Evolutionary conservation across 2,329 filamentous ascomycete genomes (phyloP).

Genomic region (Hyphodiscus sp.): DNA sequence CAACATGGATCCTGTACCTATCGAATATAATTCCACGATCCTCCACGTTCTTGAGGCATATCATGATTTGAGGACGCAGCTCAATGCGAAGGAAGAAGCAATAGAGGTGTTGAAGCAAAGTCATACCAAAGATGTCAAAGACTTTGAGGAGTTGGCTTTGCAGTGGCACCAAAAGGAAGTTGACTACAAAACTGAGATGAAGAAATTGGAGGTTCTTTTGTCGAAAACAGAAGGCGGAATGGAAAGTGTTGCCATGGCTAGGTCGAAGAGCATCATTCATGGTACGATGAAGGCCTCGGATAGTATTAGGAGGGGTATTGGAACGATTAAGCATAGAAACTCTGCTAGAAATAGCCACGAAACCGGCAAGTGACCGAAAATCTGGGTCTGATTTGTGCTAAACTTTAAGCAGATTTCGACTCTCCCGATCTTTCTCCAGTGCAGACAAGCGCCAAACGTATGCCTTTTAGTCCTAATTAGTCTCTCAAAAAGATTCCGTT

Average conservation of each 20-base stretch:
- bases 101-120: conserved; percentile 22
- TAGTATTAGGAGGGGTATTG: conserved; percentile 13
- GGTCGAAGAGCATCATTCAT: conserved; percentile 25
- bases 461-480: too few relatives aligned
- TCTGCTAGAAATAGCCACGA: conserved; percentile 6
- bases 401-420: neutral
- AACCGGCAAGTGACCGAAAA: neutral
- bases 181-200: conserved; percentile 27
- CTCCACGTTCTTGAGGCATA: conserved; percentile 29
- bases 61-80: conserved; percentile 16
- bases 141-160: conserved; percentile 22
- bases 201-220: conserved; percentile 27
- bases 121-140: conserved; percentile 23
- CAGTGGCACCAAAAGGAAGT: conserved; percentile 25
- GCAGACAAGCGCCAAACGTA: neutral
- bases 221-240: conserved; percentile 26
- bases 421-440: neutral
- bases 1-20: conserved; percentile 20
- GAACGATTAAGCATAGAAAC: conserved; percentile 21
- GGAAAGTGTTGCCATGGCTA: conserved; percentile 26
- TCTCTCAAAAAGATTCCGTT: too few relatives aligned
- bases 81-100: conserved; percentile 15
- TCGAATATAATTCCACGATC: conserved; percentile 28
- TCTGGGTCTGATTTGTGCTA: neutral
- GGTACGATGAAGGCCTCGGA: conserved; percentile 20